Evolutionary conservation across 1,284 basidiomycete species (phyloP).

Genomic region (Megacollybia platyphylla): DNA sequence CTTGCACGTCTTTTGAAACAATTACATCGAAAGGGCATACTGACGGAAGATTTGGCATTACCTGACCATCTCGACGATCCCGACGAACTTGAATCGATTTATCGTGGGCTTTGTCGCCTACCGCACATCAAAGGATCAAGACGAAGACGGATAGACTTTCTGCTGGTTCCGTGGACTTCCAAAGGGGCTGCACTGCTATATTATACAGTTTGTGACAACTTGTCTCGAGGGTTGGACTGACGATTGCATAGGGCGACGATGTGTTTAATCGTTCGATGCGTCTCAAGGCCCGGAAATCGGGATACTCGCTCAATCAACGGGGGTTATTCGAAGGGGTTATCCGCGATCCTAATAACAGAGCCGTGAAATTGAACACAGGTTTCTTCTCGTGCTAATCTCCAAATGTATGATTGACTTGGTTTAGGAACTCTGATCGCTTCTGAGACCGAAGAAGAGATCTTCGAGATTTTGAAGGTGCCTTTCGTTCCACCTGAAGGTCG

Average conservation of each 20-base stretch:
- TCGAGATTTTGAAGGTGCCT: slow-evolving; percentile 59
- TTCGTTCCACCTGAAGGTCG: slow-evolving; percentile 73
- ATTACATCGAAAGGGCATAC: slow-evolving; percentile 46
- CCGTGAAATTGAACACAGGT: slow-evolving; percentile 58
- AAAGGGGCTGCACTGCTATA: slow-evolving; percentile 81
- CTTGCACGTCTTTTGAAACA: slow-evolving; percentile 39
- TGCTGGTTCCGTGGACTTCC: slow-evolving; percentile 65
- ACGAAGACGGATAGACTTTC: slow-evolving; percentile 72
- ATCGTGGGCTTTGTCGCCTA: slow-evolving; percentile 65
- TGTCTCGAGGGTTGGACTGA: neutral
- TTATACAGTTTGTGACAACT: slow-evolving; percentile 54
- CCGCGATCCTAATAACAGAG: slow-evolving; percentile 50
- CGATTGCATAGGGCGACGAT: slow-evolving; percentile 56
- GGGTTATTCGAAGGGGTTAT: slow-evolving; percentile 65
- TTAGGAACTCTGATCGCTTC: slow-evolving; percentile 69
- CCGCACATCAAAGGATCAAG: slow-evolving; percentile 23
- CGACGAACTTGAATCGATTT: slow-evolving; percentile 49
- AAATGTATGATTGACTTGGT: slow-evolving; percentile 1
- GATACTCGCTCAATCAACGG: slow-evolving; percentile 78
- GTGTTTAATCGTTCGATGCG: slow-evolving; percentile 90
- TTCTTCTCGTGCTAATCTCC: slow-evolving; percentile 10
- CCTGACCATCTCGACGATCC: slow-evolving; percentile 49
- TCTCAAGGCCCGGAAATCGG: slow-evolving; percentile 69
- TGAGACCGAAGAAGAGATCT: slow-evolving; percentile 77
- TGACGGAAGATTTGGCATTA: slow-evolving; percentile 68